phyloP scores from a whole-genome alignment of 352 stramenopile genomes.

The Thraustotheca clavata region DNA sequence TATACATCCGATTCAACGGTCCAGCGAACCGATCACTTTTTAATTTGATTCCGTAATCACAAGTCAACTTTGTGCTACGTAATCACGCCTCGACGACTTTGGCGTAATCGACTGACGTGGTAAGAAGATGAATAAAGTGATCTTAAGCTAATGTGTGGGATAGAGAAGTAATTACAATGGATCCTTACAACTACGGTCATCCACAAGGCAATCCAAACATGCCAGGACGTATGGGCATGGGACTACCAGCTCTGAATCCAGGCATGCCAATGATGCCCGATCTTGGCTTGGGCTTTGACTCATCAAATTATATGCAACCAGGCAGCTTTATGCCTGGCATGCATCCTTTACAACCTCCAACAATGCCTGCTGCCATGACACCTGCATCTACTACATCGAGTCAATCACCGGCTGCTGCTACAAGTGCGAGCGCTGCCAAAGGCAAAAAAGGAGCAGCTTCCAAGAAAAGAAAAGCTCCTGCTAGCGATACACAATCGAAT shows the following conservation, averaged over 20 bases:
- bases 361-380: slow-evolving; percentile 3
- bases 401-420: slow-evolving; percentile 2
- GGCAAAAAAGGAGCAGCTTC: background rate
- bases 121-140: slow-evolving; percentile 1
- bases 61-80: background rate
- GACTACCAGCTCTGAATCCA: background rate
- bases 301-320: too few relatives aligned
- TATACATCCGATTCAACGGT: background rate
- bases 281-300: background rate
- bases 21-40: background rate
- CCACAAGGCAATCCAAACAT: background rate
- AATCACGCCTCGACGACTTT: slow-evolving; percentile 1
- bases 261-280: background rate
- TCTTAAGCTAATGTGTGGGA: background rate
- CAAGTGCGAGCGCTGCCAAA: background rate
- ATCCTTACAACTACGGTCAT: background rate
- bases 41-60: slow-evolving; percentile 22
- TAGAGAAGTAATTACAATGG: background rate
- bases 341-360: slow-evolving; percentile 16
- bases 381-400: slow-evolving; percentile 1
- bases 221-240: background rate
- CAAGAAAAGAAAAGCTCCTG: background rate
- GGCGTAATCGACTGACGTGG: slow-evolving; percentile 9
- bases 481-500: slow-evolving; percentile 7
- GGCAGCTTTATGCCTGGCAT: too few relatives aligned